Percentiles rank a stretch among this genome's conserved stretches.
These are phyloP conservation scores for Trichophaea hybrida DNA, from an alignment of 2,329 filamentous ascomycete genomes.

Conservation along the genomic window DNA sequence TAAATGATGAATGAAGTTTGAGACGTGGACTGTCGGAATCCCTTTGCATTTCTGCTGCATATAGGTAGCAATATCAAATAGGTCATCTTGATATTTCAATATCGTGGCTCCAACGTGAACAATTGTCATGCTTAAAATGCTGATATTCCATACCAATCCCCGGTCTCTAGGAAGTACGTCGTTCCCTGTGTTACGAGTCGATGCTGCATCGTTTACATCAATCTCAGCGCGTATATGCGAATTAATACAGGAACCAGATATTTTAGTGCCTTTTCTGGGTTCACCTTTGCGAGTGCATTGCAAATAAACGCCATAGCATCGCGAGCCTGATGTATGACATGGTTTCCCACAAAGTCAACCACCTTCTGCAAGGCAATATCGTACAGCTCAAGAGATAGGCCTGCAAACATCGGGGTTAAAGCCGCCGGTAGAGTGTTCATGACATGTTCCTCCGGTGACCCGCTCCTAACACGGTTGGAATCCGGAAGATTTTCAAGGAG, in stretches of 20 bases:
- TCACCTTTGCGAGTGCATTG: constrained; percentile 89
- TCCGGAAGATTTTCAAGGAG: constrained; percentile 90
- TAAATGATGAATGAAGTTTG: constrained; percentile 93
- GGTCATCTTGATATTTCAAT: constrained; percentile 71
- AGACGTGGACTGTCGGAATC: constrained; percentile 86
- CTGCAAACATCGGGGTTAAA: constrained; percentile 76
- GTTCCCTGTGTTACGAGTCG: constrained; percentile 79
- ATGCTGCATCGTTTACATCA: constrained; percentile 89
- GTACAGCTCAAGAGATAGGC: constrained; percentile 82
- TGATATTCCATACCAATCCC: constrained; percentile 90
- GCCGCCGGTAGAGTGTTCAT: constrained; percentile 90
- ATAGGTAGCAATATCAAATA: constrained; percentile 81
- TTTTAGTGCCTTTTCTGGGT: constrained; percentile 83
- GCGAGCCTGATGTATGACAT: constrained; percentile 90
- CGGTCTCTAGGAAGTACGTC: constrained; percentile 88
- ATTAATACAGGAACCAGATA: constrained; percentile 82
- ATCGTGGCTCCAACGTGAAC: constrained; percentile 89
- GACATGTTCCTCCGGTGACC: constrained; percentile 90
- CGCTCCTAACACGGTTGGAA: constrained; percentile 69
- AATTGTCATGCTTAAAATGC: constrained; percentile 93
- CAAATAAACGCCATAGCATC: constrained; percentile 99
- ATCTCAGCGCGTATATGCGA: constrained; percentile 88
- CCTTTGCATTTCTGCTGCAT: constrained; percentile 96
- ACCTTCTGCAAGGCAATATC: constrained; percentile 87
- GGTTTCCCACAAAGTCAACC: constrained; percentile 75